A percentile compares a stretch with the other conserved stretches of the same genome.
phyloP scores from a whole-genome alignment of 306 rosid genomes.

The Cucurbita argyrosperma region DNA sequence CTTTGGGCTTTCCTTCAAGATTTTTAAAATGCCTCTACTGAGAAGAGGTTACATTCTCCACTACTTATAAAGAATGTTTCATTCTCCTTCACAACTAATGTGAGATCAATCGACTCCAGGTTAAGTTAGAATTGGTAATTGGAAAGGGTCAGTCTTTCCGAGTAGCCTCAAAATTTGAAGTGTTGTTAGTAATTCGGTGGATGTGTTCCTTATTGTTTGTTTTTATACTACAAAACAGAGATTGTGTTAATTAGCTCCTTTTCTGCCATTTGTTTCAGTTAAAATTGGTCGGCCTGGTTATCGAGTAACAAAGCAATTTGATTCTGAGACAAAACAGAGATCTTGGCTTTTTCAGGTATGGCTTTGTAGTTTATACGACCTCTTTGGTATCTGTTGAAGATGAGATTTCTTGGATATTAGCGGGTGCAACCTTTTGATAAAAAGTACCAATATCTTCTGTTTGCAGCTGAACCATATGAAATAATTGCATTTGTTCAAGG shows the following conservation, averaged over 20 bases:
- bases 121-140: background rate
- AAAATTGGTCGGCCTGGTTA: slow-evolving; percentile 97
- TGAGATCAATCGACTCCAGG: background rate
- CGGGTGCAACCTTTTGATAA: no score
- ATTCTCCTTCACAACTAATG: no score
- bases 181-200: background rate
- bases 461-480: slow-evolving; percentile 85
- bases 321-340: background rate
- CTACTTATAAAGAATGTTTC: no score
- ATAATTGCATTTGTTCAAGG: slow-evolving; percentile 69
- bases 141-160: background rate
- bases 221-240: background rate
- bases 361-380: background rate
- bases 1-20: no score
- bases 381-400: background rate
- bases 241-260: background rate
- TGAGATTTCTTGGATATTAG: background rate
- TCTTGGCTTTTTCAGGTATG: slow-evolving; percentile 76
- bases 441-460: no score
- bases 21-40: no score
- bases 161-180: background rate
- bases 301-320: slow-evolving; percentile 84
- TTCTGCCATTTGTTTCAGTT: slow-evolving; percentile 31
- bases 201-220: background rate
- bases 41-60: no score